These are phyloP conservation scores for Sequoia sempervirens DNA, from an alignment of 75 land plant genomes.

Conservation along the genomic window DNA sequence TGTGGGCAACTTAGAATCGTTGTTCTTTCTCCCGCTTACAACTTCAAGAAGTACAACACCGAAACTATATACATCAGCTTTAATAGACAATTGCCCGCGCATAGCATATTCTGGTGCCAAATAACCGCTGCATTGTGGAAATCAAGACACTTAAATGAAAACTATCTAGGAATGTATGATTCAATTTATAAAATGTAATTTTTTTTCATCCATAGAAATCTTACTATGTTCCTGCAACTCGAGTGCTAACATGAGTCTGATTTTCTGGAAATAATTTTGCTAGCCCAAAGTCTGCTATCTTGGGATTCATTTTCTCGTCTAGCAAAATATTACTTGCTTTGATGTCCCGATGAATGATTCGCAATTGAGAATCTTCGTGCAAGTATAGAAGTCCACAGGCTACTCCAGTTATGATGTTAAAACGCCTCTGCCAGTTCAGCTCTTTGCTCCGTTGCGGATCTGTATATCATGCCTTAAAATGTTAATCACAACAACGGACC, in stretches of 20 bases:
- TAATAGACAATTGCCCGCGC: background rate
- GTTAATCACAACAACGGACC: too few relatives aligned
- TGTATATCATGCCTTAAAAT: background rate
- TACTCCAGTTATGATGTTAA: conserved; percentile 25
- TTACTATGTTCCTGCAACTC: conserved; percentile 1
- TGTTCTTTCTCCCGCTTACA: conserved; percentile 23
- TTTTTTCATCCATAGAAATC: too few relatives aligned
- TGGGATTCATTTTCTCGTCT: background rate
- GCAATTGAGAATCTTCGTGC: conserved; percentile 28
- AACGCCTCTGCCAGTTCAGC: conserved; percentile 16
- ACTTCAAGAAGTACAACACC: conserved; percentile 40
- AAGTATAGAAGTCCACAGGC: conserved; percentile 35
- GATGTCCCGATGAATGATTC: background rate
- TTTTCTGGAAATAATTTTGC: background rate
- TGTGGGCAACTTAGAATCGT: background rate
- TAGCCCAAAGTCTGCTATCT: background rate
- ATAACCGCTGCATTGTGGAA: too few relatives aligned
- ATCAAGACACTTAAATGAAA: too few relatives aligned
- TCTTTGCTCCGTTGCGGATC: background rate
- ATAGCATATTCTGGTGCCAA: too few relatives aligned
- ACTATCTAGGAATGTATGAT: too few relatives aligned
- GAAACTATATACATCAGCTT: conserved; percentile 32
- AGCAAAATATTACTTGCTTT: too few relatives aligned
- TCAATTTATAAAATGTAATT: too few relatives aligned
- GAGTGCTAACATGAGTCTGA: background rate